Evolutionary conservation across 495 filamentous ascomycete genomes (phyloP).

Genomic region (Penicillium flavigenum): DNA sequence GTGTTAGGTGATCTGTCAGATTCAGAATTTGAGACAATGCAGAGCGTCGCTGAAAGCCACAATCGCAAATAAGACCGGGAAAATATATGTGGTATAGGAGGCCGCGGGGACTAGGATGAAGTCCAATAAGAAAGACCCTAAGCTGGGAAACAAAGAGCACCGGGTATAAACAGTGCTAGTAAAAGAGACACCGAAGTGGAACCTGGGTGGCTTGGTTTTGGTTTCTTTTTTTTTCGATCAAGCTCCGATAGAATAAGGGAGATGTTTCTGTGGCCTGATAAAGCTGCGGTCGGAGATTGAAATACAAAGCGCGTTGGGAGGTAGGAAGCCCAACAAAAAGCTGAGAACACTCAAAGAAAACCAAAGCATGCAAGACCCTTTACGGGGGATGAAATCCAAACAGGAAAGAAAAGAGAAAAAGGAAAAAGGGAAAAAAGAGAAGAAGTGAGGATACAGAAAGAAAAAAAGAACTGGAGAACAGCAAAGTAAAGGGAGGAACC

Average conservation of each 20-base stretch:
- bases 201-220: background rate
- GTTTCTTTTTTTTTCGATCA: background rate
- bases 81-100: constrained; percentile 19
- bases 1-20: constrained; percentile 14
- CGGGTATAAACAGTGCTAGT: constrained; percentile 13
- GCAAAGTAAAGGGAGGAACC: constrained; percentile 21
- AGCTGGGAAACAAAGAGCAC: constrained; percentile 18
- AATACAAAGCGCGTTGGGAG: constrained; percentile 9
- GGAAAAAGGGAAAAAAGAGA: constrained; percentile 21
- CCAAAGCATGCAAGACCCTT: constrained; percentile 18
- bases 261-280: constrained; percentile 1
- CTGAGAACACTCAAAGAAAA: constrained; percentile 14
- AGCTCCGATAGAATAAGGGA: background rate
- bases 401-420: constrained; percentile 22
- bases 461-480: constrained; percentile 20
- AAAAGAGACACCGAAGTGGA: constrained; percentile 4
- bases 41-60: constrained; percentile 16
- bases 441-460: constrained; percentile 20
- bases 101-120: constrained; percentile 6
- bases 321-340: constrained; percentile 12
- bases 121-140: constrained; percentile 13
- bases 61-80: constrained; percentile 12
- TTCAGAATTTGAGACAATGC: constrained; percentile 13
- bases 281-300: constrained; percentile 13
- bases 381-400: constrained; percentile 5